phyloP scores from a whole-genome alignment of 2,329 filamentous ascomycete species.

The Monosporascus cannonballus region DNA sequence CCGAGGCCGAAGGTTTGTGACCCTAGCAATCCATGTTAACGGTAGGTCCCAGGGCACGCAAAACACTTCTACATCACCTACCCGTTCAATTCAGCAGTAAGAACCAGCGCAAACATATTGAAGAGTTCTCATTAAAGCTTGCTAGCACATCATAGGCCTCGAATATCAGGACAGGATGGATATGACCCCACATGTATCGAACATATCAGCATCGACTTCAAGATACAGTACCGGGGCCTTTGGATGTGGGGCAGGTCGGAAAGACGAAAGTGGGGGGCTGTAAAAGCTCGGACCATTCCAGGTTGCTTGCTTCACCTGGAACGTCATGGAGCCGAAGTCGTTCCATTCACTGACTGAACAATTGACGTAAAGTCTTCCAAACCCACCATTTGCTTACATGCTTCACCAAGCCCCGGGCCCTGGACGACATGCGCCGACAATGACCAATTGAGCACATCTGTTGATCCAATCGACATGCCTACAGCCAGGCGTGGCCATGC shows the following conservation, averaged over 20 bases:
- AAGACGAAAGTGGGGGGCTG: no score
- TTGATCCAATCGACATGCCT: conserved; percentile 21
- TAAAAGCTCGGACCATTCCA: no score
- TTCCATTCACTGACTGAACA: not conserved
- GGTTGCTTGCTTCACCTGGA: no score
- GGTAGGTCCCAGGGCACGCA: no score
- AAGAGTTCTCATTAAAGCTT: not conserved
- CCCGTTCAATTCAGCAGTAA: conserved; percentile 67
- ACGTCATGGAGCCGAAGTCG: no score
- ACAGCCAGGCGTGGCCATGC: conserved; percentile 55
- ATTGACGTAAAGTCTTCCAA: not conserved
- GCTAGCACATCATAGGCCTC: not conserved
- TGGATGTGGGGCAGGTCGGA: no score
- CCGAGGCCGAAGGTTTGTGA: conserved; percentile 80
- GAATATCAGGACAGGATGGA: not conserved
- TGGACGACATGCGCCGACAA: not conserved
- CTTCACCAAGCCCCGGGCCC: no score
- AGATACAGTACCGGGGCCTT: no score
- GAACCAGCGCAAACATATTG: conserved; percentile 58
- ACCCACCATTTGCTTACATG: no score
- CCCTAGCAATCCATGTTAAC: conserved; percentile 43
- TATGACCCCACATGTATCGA: no score
- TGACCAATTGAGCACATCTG: conserved; percentile 9
- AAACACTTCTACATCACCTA: conserved; percentile 28
- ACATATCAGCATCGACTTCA: no score